Evolutionary conservation across 2,329 filamentous ascomycete genomes (phyloP).

Genomic region (Lasiodiplodia sp.): DNA sequence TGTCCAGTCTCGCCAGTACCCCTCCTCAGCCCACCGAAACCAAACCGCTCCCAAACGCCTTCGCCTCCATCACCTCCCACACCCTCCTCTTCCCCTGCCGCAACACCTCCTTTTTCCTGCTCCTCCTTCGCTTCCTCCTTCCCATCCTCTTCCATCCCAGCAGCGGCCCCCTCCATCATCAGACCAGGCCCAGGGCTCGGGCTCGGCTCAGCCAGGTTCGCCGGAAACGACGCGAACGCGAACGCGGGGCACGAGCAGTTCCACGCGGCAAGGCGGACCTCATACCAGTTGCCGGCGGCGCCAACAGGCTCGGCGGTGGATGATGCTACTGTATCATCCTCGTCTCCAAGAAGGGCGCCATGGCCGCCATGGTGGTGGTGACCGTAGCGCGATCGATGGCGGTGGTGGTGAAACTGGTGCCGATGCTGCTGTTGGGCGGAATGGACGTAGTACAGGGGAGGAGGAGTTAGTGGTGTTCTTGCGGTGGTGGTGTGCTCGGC

Average conservation of each 20-base stretch:
- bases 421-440: constrained; percentile 58
- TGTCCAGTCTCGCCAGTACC: constrained; percentile 32
- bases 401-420: constrained; percentile 49
- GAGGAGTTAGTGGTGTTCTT: neutral
- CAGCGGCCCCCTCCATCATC: neutral
- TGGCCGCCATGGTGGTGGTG: constrained; percentile 13
- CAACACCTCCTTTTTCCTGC: neutral
- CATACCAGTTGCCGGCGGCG: constrained; percentile 57
- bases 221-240: constrained; percentile 71
- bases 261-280: constrained; percentile 79
- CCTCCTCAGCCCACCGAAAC: constrained; percentile 62
- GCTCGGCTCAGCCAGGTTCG: constrained; percentile 32
- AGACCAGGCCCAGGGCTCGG: neutral
- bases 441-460: constrained; percentile 67
- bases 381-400: constrained; percentile 39
- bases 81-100: constrained; percentile 30
- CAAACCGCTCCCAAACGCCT: neutral
- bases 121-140: neutral
- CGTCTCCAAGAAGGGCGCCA: neutral
- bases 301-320: neutral
- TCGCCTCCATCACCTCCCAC: constrained; percentile 28
- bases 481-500: too few species aligned
- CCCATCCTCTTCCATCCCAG: constrained; percentile 28
- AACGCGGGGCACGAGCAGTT: constrained; percentile 91
- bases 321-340: neutral